Evolutionary conservation across 148 eudicot genomes (phyloP).

Genomic region (Amaranthus hypochondriacus): DNA sequence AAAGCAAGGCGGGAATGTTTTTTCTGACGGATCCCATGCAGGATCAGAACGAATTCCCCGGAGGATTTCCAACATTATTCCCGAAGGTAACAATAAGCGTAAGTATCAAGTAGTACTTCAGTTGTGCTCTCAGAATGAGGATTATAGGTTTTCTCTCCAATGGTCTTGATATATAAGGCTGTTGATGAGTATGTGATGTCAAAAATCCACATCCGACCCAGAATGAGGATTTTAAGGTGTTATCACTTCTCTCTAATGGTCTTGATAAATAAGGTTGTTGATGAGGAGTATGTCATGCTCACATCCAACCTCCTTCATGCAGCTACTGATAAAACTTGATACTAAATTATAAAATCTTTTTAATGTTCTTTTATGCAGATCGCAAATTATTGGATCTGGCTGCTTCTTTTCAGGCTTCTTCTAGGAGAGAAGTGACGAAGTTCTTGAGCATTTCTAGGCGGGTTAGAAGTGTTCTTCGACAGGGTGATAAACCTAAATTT

Average conservation of each 20-base stretch:
- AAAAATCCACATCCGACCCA: too few relatives aligned
- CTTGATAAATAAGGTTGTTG: not conserved
- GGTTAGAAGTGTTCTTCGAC: slow-evolving; percentile 69
- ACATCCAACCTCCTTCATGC: not conserved
- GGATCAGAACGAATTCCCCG: slow-evolving; percentile 40
- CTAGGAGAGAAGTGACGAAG: slow-evolving; percentile 65
- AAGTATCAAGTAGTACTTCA: slow-evolving; percentile 31
- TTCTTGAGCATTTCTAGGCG: slow-evolving; percentile 57
- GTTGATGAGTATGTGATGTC: too few relatives aligned
- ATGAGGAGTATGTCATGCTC: not conserved
- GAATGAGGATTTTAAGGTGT: too few relatives aligned
- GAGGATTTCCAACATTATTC: slow-evolving; percentile 77
- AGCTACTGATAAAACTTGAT: not conserved
- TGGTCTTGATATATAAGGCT: not conserved
- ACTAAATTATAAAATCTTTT: not conserved
- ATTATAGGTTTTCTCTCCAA: not conserved
- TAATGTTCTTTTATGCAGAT: slow-evolving; percentile 46
- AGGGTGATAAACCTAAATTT: slow-evolving; percentile 63
- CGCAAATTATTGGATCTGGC: slow-evolving; percentile 70
- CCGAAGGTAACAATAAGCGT: slow-evolving; percentile 47
- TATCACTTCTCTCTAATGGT: too few relatives aligned
- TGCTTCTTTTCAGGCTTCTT: slow-evolving; percentile 61
- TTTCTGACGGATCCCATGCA: slow-evolving; percentile 25
- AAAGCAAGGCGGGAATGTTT: slow-evolving; percentile 30
- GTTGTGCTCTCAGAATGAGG: not conserved